These are phyloP conservation scores for Gentiana macrophylla DNA, from an alignment of 257 asterid genomes.

Conservation along the genomic window DNA sequence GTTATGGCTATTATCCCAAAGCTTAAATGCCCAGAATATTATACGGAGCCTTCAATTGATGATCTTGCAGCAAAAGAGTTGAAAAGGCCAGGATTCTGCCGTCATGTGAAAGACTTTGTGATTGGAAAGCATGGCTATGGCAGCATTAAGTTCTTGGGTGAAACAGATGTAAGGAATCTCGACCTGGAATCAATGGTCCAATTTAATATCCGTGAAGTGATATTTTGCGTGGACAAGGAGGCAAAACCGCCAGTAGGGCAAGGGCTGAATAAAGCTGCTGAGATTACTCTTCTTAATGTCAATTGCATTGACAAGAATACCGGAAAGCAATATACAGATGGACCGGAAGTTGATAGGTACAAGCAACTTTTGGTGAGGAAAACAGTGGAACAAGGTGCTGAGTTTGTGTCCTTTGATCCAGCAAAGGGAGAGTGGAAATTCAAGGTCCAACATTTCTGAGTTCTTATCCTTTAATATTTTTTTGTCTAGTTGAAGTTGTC, in stretches of 20 bases:
- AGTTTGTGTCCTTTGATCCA: slow-evolving; percentile 66
- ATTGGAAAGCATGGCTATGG: slow-evolving; percentile 62
- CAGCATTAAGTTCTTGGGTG: slow-evolving; percentile 75
- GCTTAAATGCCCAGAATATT: slow-evolving; percentile 5
- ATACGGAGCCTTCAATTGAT: slow-evolving; percentile 15
- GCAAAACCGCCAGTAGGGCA: slow-evolving; percentile 63
- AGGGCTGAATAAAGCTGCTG: slow-evolving; percentile 80
- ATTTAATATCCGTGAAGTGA: slow-evolving; percentile 54
- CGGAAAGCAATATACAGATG: slow-evolving; percentile 10
- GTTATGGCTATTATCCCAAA: slow-evolving; percentile 15
- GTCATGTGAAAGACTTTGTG: too few species aligned
- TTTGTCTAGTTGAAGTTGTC: too few species aligned
- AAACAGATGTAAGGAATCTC: slow-evolving; percentile 68
- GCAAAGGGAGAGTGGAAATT: slow-evolving; percentile 76
- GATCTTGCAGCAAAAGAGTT: slow-evolving; percentile 24
- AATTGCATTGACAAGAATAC: slow-evolving; percentile 55
- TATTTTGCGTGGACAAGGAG: slow-evolving; percentile 45
- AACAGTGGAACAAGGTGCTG: slow-evolving; percentile 63
- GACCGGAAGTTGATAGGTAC: slow-evolving; percentile 32
- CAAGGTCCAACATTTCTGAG: slow-evolving; percentile 47
- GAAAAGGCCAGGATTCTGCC: too few species aligned
- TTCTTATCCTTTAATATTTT: too few species aligned
- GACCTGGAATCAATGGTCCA: slow-evolving; percentile 70
- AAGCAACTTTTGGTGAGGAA: slow-evolving; percentile 51
- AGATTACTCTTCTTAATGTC: slow-evolving; percentile 66